Percentiles rank a stretch among this genome's conserved stretches.
phyloP scores from a whole-genome alignment of 2,329 filamentous ascomycete species.

The Neofusicoccum ribis region DNA sequence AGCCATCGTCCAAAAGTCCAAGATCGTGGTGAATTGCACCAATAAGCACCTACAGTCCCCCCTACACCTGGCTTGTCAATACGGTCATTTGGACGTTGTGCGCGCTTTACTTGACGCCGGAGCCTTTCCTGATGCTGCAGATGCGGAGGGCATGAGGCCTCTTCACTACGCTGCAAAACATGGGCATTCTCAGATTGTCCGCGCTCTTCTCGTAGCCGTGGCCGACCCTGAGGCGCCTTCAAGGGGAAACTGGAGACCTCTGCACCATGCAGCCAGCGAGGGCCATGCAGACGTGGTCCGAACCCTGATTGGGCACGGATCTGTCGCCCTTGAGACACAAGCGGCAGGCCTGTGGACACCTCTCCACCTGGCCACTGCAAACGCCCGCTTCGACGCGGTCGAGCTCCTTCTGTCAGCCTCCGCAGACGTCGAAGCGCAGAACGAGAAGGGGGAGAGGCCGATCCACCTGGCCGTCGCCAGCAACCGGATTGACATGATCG shows the following conservation, averaged over 20 bases:
- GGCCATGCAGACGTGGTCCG: not conserved
- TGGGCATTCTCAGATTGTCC: not conserved
- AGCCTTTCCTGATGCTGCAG: not conserved
- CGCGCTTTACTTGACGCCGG: not conserved
- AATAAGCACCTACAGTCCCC: not conserved
- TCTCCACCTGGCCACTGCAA: not conserved
- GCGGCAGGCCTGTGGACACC: not conserved
- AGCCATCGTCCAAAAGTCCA: not conserved
- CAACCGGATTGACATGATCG: slow-evolving; percentile 30
- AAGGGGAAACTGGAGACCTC: not conserved
- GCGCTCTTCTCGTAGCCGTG: not conserved
- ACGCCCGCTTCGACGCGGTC: not conserved
- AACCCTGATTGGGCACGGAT: not conserved
- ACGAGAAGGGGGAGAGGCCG: not conserved
- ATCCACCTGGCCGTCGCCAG: slow-evolving; percentile 30
- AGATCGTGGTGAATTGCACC: not conserved
- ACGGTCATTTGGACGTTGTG: not conserved
- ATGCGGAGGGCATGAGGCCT: not conserved
- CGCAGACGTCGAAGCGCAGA: not conserved
- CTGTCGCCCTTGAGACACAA: not conserved
- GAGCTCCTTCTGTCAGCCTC: not conserved
- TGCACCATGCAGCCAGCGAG: not conserved
- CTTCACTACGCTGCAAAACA: not conserved
- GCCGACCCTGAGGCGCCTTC: not conserved
- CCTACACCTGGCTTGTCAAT: not conserved